These are phyloP conservation scores for Didymella keratinophila DNA, from an alignment of 2,329 filamentous ascomycete species.

Conservation along the genomic window DNA sequence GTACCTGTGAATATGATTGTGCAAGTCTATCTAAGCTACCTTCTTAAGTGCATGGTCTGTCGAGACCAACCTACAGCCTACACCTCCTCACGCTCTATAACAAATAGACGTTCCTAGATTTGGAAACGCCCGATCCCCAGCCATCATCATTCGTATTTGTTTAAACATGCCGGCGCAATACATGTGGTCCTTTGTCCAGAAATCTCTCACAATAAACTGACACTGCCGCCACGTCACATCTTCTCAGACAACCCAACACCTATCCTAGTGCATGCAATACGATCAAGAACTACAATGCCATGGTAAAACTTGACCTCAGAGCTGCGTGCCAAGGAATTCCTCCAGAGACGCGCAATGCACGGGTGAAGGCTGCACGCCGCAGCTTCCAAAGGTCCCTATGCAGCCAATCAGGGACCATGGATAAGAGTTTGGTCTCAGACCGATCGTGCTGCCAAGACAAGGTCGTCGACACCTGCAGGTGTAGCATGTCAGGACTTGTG, in stretches of 20 bases:
- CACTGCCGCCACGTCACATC: no score
- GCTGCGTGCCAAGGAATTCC: background rate
- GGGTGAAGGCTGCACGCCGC: constrained; percentile 7
- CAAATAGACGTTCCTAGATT: background rate
- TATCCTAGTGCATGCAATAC: background rate
- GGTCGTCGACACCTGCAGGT: background rate
- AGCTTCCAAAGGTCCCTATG: background rate
- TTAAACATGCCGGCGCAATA: no score
- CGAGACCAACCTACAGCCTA: background rate
- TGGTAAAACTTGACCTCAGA: background rate
- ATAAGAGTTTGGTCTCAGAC: constrained; percentile 8
- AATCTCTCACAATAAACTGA: no score
- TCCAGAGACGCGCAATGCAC: constrained; percentile 12
- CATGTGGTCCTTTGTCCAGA: no score
- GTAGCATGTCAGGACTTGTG: background rate
- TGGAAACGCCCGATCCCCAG: no score
- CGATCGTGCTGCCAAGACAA: constrained; percentile 11
- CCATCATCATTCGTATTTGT: no score
- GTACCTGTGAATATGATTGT: background rate
- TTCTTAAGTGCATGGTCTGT: background rate
- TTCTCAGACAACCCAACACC: no score
- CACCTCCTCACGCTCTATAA: background rate
- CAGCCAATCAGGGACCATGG: constrained; percentile 9
- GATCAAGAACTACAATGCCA: background rate
- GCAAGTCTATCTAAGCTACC: no score